phyloP scores from a whole-genome alignment of 805 yeast genomes.

The Barnettozyma californica region DNA sequence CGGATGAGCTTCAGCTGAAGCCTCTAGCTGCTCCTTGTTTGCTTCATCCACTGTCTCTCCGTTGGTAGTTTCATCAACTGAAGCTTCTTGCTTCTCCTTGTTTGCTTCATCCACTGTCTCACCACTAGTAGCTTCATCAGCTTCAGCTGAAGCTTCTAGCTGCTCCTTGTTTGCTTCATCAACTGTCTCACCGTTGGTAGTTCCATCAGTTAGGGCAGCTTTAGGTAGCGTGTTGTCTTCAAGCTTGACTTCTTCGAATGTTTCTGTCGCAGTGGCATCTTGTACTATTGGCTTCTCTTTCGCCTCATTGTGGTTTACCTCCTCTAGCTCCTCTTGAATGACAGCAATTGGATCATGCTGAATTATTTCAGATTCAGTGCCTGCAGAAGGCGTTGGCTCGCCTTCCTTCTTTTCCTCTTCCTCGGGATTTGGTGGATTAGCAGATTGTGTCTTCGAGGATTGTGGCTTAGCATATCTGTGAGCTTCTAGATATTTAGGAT shows the following conservation, averaged over 20 bases:
- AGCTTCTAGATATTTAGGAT: conserved; percentile 36
- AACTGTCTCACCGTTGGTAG: conserved; percentile 3
- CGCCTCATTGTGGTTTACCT: conserved; percentile 6
- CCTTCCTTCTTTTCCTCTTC: not conserved
- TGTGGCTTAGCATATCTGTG: conserved; percentile 31
- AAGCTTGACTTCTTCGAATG: conserved; percentile 2
- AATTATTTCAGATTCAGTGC: not conserved
- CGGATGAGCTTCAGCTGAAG: not conserved
- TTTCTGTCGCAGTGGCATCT: not conserved
- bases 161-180: conserved; percentile 5
- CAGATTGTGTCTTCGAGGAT: not conserved
- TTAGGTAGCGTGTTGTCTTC: not conserved
- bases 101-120: conserved; percentile 10
- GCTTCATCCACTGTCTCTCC: conserved; percentile 10
- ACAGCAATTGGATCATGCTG: conserved; percentile 6
- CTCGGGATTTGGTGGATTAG: not conserved
- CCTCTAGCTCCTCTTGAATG: conserved; percentile 11
- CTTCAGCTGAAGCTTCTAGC: not conserved
- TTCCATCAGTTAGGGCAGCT: not conserved
- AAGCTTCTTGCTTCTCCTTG: not conserved
- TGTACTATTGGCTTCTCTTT: conserved; percentile 10
- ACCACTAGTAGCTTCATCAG: not conserved
- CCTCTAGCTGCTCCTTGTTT: not conserved
- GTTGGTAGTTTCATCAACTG: not conserved
- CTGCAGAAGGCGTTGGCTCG: not conserved